Evolutionary conservation across 23 red algal genomes (phyloP), one percentile per base, ranked within the genome.

Genomic region (Agarophyton chilense): DNA sequence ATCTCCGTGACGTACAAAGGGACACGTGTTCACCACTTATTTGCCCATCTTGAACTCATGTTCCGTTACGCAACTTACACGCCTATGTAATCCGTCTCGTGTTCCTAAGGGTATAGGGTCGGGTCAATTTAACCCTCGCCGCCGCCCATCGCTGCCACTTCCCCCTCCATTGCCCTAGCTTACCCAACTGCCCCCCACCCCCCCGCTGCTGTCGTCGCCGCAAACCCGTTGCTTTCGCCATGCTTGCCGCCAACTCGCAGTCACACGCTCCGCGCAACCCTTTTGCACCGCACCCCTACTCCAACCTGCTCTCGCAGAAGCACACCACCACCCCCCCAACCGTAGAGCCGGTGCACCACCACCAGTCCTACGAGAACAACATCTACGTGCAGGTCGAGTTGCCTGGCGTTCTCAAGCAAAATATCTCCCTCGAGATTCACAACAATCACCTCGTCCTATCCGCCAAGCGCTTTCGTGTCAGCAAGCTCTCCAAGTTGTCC

Each of bases 381-480:
- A 31, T 49, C 68, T 74, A 12, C 68, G 40, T 74, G 39, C 68
- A 74, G 68, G 41, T 74, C 8, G 68, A 74, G 41, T n/a, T 74
- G 43, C 68, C 68, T 19, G 68, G 68, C 68, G 68, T 74, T 2
- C 40, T 49, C 38, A 74, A 74, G 68, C 40, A 74, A 10, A 8
- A 74, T 19, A 74, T 74, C 68, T 74, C 68, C 12, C 10, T 74
- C 19, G 68, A 74, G n/a, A 74, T 74, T 49, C 41, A 26, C n/a
- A 39, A 49, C 21, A 25, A 47, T 25, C 68, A 74, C 47, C 68
- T 74, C 41, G 43, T 49, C 25, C 21, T 74, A 25, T 47, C 39
- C 21, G 68, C 68, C 38, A 74, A 49, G 41, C 68, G 68, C n/a
- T 74, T 74, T 26, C 68, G 68, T 19, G 43, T 49, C 43, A 46